Evolutionary conservation across 345 rosid species (phyloP).

Genomic region (Acer negundo): DNA sequence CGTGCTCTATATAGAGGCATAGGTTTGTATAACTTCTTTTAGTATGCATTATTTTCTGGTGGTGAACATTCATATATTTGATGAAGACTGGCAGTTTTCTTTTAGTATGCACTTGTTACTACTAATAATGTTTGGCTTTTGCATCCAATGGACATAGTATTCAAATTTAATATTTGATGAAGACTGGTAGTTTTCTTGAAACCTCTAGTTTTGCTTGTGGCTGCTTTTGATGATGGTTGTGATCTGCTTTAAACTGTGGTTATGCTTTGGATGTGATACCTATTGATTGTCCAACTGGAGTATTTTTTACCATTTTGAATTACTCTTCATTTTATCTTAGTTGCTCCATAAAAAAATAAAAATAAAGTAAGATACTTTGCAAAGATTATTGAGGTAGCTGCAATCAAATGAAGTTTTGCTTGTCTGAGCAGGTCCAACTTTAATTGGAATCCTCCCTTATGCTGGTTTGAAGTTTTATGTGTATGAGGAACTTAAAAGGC

Average conservation of each 20-base stretch:
- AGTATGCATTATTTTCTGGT: background rate
- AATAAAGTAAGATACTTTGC: conserved; percentile 14
- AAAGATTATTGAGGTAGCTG: conserved; percentile 8
- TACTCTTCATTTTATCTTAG: conserved; percentile 2
- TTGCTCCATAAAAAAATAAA: background rate
- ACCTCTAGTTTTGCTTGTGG: conserved; percentile 8
- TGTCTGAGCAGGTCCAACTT: conserved; percentile 78
- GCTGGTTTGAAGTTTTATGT: conserved; percentile 94
- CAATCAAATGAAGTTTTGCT: conserved; percentile 19
- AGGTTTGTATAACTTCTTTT: conserved; percentile 48
- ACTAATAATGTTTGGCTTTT: background rate
- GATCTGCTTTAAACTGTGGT: background rate
- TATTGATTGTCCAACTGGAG: background rate
- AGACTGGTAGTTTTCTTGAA: background rate
- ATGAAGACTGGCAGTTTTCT: too few species aligned
- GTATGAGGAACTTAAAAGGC: conserved; percentile 88
- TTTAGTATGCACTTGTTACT: background rate
- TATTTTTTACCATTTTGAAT: background rate
- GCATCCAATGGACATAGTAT: background rate
- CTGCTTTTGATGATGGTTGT: background rate
- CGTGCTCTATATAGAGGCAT: conserved; percentile 87
- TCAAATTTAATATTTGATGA: background rate
- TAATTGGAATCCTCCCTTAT: conserved; percentile 88
- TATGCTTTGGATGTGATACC: background rate
- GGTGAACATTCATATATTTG: background rate